Evolutionary conservation across 2,329 filamentous ascomycete species (phyloP), one percentile per base, ranked within the genome.

Genomic region (Cytospora paraplurivora): DNA sequence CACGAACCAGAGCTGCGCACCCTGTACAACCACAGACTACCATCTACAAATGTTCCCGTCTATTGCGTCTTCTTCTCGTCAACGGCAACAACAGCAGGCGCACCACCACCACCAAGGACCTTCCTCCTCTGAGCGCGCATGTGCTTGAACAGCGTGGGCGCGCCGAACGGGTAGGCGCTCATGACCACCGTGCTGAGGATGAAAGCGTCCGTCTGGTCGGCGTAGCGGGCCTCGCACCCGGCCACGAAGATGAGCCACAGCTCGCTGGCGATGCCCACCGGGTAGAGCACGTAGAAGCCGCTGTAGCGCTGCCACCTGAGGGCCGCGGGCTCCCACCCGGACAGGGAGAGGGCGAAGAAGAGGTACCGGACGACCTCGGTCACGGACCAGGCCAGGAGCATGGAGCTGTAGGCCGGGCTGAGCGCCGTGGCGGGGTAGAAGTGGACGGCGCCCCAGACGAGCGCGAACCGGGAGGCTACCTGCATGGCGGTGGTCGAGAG

Each of bases 351-450:
- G 41, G 91, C 90, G 75, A 98, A 98, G 82, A 91, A 99, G 55
- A 86, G 85, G 83, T 99, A 99, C 61, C 95, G 89, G 71, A 97
- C 89, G 59, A 97, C 90, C 79, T 99, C 95, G 66, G 95, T 97
- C 64, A 92, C 76, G 68, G 87, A 89, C 94, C 95, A 98, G 37
- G 95, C 93, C 62, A 89, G 72, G 64, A 98, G 83, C 91, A 96
- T 92, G 71, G 83, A 85, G 68, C 86, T 81, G 81, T 93, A 96
- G 62, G 83, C 85, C 21, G 83, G 78, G 67, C 81, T 85, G 58
- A 78, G 72, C 65, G 87, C 86, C 59, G 89, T 83, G 62, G 81
- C 77, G 11, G 90, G 91, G 79, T 94, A 97, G 49, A 83, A 81
- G 73, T 87, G 83, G 72, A 92, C 88, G 67, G 98, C 83, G 69